Evolutionary conservation across 2,329 filamentous ascomycete genomes (phyloP).

Genomic region (Berkeleyomyces basicola): DNA sequence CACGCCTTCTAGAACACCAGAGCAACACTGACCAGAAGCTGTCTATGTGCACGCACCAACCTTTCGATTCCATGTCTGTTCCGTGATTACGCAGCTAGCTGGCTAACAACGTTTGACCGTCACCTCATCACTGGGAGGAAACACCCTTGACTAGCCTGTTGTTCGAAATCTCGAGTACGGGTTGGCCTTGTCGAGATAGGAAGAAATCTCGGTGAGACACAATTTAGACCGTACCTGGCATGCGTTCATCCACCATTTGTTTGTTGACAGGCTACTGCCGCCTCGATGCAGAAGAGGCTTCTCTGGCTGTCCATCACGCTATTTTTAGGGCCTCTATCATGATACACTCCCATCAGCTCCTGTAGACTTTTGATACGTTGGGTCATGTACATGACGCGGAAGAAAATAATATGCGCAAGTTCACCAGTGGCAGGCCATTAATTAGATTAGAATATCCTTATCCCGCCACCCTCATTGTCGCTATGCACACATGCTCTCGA

Average conservation of each 20-base stretch:
- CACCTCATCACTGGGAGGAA: not conserved
- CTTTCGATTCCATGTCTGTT: not conserved
- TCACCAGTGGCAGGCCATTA: not conserved
- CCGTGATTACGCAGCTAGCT: not conserved
- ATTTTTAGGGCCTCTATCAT: not conserved
- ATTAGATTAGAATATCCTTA: too few relatives aligned
- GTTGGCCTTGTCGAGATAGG: not conserved
- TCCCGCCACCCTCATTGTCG: too few relatives aligned
- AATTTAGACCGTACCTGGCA: not conserved
- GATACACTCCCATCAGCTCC: not conserved
- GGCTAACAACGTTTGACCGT: not conserved
- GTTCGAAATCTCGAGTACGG: not conserved
- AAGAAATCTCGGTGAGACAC: not conserved
- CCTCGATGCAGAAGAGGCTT: not conserved
- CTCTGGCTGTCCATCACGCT: not conserved
- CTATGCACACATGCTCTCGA: too few relatives aligned
- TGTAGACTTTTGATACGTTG: not conserved
- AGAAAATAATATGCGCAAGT: not conserved
- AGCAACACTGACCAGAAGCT: not conserved
- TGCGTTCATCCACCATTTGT: not conserved
- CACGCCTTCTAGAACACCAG: not conserved
- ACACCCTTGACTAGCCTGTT: not conserved
- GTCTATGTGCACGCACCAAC: not conserved
- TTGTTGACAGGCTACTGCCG: not conserved
- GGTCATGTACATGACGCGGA: not conserved